These are phyloP conservation scores for Leccinum cinnamomeum DNA, from an alignment of 1,284 basidiomycete species.

Conservation along the genomic window DNA sequence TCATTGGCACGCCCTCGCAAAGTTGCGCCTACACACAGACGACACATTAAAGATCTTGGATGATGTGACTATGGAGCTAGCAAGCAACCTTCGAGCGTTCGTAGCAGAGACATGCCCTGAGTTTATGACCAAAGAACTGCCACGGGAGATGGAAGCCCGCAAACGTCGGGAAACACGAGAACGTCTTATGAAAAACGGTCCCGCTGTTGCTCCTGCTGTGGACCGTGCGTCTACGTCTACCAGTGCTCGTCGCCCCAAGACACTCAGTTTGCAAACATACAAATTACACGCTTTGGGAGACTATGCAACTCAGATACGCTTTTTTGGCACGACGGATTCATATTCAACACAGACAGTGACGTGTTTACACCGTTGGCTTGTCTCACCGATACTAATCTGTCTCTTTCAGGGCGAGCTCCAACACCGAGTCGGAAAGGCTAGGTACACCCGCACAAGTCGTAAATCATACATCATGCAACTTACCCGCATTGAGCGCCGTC, in stretches of 20 bases:
- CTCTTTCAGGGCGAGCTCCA: background rate
- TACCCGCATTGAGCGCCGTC: background rate
- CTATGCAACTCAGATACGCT: background rate
- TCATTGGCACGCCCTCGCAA: no score
- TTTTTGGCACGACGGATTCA: background rate
- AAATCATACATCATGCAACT: background rate
- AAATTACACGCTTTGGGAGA: background rate
- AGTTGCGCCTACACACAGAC: no score
- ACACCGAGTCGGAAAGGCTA: background rate
- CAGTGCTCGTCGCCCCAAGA: background rate
- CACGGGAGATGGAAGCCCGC: background rate
- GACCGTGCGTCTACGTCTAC: no score
- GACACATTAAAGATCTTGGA: background rate
- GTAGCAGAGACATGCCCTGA: background rate
- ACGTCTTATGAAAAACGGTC: background rate
- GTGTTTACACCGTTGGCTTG: background rate
- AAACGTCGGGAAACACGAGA: background rate
- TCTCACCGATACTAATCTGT: background rate
- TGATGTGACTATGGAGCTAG: background rate
- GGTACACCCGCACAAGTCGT: background rate
- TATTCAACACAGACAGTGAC: background rate
- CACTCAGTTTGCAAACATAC: background rate
- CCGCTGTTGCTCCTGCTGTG: no score
- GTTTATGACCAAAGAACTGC: background rate
- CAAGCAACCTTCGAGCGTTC: background rate